Base-by-base conservation (phyloP, 495 filamentous ascomycete species). In the Penicillium herquei region DNA sequence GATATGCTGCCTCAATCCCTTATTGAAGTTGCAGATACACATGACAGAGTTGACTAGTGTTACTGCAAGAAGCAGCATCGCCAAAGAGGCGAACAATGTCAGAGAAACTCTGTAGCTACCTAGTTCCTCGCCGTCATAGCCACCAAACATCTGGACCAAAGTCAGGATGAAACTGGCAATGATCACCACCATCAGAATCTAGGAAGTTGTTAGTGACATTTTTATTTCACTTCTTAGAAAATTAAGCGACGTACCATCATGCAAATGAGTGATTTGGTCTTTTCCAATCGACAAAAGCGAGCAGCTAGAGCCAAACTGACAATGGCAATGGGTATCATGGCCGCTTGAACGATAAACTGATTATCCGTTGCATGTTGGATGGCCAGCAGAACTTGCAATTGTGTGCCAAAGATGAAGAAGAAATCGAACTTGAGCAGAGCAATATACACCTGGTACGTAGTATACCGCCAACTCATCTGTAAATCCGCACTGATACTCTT, bases 1-100 rank as follows among this genome's bases (percentile, higher is more conserved):
- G 26, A 61, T 56, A 39, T 70, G 10, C 9, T 55, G 39, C 3
- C 63, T 65, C 48, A 65, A 35, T 30, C 63, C 63, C 43, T 65
- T 65, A 10, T 51, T 41, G 32, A 65, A 65, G 26, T 63, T 63
- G 12, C 58, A 12, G 17, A 65, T 63, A 47, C 63, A 65, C 39
- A 55, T n/a, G 14, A 63, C 47, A 6, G 59, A 55, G 40, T 57
- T 65, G 39, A 54, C 31, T 1, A 65, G 7, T 5, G 63, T 63
- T 12, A 49, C 16, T 9, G 3, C 26, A 11, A 65, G 51, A 46
- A 65, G 32, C 6, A 63, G 8, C 0, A 62, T 45, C 5, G 59
- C 61, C 12, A 63, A 18, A 18, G 39, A 14, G 11, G 59, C 49
- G 6, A 65, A 65, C 17, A 65, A 30, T 2, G 59, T 63, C 34